Conservation (phyloP, 2,329 filamentous ascomycete species). For the Diplodia sapinea region DNA sequence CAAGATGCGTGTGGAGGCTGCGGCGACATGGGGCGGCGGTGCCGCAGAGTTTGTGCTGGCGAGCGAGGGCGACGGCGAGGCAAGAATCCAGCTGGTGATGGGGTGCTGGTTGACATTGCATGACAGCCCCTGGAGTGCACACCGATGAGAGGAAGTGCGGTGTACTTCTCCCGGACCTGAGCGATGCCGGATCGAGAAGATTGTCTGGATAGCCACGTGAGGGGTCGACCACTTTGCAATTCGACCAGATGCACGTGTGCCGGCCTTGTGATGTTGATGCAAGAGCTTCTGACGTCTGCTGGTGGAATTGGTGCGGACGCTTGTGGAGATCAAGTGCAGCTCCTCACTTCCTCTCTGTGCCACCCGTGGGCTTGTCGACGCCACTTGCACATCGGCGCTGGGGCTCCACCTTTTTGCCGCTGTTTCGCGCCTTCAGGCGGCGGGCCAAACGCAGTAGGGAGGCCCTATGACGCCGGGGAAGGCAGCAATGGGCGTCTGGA, state of each 20-base stretch:
- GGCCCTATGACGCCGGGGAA: constrained; percentile 10
- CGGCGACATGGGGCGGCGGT: constrained; percentile 9
- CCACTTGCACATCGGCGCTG: constrained; percentile 13
- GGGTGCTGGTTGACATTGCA: not conserved
- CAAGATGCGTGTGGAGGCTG: constrained; percentile 17
- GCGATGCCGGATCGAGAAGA: not conserved
- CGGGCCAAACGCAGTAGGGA: constrained; percentile 17
- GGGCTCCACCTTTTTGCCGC: constrained; percentile 19
- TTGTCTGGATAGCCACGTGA: constrained; percentile 2
- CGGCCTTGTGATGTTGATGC: constrained; percentile 1
- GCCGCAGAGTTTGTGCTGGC: constrained; percentile 8
- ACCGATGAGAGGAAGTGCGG: constrained; percentile 2
- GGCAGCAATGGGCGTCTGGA: constrained; percentile 3
- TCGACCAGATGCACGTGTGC: not conserved
- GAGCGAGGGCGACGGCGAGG: not conserved
- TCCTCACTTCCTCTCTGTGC: constrained; percentile 25
- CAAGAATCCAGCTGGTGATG: not conserved
- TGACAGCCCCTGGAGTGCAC: constrained; percentile 21
- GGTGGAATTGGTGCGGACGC: not conserved
- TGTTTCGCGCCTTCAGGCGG: constrained; percentile 22
- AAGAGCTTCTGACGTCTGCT: constrained; percentile 1
- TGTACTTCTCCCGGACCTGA: not conserved
- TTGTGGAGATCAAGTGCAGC: constrained; percentile 21
- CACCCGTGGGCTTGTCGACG: constrained; percentile 13
- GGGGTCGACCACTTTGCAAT: not conserved